Evolutionary conservation across 192 early-diverging fungal genomes (phyloP).

Genomic region (Glomus cerebriforme): DNA sequence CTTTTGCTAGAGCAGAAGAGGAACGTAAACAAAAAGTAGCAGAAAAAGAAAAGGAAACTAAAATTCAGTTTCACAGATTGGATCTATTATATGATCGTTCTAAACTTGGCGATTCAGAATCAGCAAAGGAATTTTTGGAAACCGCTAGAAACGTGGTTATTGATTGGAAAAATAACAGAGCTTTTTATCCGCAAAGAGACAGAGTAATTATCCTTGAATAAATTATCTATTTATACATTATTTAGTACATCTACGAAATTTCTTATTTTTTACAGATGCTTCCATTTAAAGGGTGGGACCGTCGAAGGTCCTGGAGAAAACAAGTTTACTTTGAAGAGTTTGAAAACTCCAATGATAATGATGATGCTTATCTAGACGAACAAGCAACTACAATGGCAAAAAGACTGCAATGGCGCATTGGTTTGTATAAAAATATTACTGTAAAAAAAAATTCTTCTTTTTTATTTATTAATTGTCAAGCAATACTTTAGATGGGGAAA

Average conservation of each 20-base stretch:
- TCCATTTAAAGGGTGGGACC: constrained; percentile 8
- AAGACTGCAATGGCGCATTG: constrained; percentile 40
- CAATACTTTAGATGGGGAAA: not conserved
- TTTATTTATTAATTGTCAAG: not conserved
- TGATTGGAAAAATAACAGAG: constrained; percentile 37
- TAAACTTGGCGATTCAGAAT: not conserved
- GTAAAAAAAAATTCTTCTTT: not conserved
- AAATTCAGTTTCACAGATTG: constrained; percentile 21
- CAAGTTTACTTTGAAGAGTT: constrained; percentile 29
- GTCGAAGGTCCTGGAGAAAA: constrained; percentile 13
- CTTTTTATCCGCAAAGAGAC: constrained; percentile 39
- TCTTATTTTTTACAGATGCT: not conserved
- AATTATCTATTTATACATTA: not conserved
- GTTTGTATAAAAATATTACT: constrained; percentile 14
- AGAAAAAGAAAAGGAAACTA: constrained; percentile 32
- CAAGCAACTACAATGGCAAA: constrained; percentile 43
- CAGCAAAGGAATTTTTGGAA: constrained; percentile 36
- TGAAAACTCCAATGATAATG: constrained; percentile 26
- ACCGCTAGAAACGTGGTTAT: constrained; percentile 37
- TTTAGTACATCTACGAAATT: not conserved
- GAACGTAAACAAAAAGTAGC: constrained; percentile 4
- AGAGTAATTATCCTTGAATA: constrained; percentile 33
- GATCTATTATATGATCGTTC: constrained; percentile 21
- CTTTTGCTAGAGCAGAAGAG: not conserved
- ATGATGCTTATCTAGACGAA: constrained; percentile 40